These are phyloP conservation scores for Syzygium aqueum DNA, from an alignment of 345 rosid genomes.

Conservation along the genomic window DNA sequence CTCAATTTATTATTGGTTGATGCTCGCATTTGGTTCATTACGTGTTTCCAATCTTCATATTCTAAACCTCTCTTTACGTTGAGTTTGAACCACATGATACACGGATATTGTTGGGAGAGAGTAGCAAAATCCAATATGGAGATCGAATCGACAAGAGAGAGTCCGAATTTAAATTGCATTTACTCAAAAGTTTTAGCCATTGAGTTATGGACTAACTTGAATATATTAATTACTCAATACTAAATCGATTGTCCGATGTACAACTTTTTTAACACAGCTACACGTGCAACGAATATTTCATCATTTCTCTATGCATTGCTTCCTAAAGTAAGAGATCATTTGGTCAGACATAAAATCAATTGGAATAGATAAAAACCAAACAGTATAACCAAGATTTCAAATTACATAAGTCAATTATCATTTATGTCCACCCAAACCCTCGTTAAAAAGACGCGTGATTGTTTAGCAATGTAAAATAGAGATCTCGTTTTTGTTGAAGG, in stretches of 20 bases:
- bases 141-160: too few relatives aligned
- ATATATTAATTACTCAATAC: neutral
- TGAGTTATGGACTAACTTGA: too few relatives aligned
- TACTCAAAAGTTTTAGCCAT: rapidly evolving
- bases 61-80: neutral
- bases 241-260: too few relatives aligned
- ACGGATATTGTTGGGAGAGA: rapidly evolving
- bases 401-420: neutral
- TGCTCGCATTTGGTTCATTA: neutral
- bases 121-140: too few relatives aligned
- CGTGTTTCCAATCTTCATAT: rapidly evolving
- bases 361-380: neutral
- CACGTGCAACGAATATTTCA: rapidly evolving
- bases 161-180: too few relatives aligned
- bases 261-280: neutral
- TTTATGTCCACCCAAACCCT: neutral
- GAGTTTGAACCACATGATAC: neutral
- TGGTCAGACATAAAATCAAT: neutral
- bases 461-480: neutral
- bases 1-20: neutral
- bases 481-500: neutral
- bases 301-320: neutral
- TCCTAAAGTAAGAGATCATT: neutral
- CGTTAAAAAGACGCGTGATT: neutral
- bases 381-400: neutral